Conservation (phyloP, 2,329 filamentous ascomycete genomes). For the Exophiala sp. region DNA sequence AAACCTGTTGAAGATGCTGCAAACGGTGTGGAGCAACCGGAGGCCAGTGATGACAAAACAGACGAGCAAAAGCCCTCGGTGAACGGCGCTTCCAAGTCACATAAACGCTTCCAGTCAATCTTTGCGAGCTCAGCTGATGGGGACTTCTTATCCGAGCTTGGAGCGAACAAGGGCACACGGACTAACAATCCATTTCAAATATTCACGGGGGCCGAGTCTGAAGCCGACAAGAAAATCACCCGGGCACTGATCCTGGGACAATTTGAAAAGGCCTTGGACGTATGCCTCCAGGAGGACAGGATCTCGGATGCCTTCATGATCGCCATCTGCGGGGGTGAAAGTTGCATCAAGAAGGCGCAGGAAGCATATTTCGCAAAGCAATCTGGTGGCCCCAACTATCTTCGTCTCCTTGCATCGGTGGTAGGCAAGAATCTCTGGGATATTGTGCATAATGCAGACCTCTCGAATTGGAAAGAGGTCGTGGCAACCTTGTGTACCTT, state of each 20-base stretch:
- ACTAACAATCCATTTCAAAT: slow-evolving; percentile 93
- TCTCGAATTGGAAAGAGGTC: slow-evolving; percentile 91
- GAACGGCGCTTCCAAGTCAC: slow-evolving; percentile 48
- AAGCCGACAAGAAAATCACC: slow-evolving; percentile 80
- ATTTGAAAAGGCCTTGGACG: slow-evolving; percentile 81
- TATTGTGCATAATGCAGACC: slow-evolving; percentile 89
- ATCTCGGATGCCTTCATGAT: slow-evolving; percentile 97
- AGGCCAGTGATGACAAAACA: slow-evolving; percentile 30
- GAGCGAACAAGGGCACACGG: slow-evolving; percentile 83
- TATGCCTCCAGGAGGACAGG: slow-evolving; percentile 80
- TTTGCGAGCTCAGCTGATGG: slow-evolving; percentile 68
- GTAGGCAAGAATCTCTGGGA: slow-evolving; percentile 98
- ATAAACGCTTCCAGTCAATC: slow-evolving; percentile 65
- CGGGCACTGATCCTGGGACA: slow-evolving; percentile 81
- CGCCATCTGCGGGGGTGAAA: slow-evolving; percentile 90
- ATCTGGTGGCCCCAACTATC: slow-evolving; percentile 77
- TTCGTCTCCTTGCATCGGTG: slow-evolving; percentile 82
- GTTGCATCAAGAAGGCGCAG: slow-evolving; percentile 90
- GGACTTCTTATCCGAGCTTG: slow-evolving; percentile 79
- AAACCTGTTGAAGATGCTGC: slow-evolving; percentile 48
- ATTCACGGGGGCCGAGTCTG: slow-evolving; percentile 73
- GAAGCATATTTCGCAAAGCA: slow-evolving; percentile 82
- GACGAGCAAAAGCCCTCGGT: slow-evolving; percentile 43
- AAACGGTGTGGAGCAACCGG: slow-evolving; percentile 34
- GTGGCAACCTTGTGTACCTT: slow-evolving; percentile 96